A percentile compares a stretch with the other conserved stretches of the same genome.
Conservation (phyloP, 768 basidiomycete genomes). For the Lactarius psammicola region DNA sequence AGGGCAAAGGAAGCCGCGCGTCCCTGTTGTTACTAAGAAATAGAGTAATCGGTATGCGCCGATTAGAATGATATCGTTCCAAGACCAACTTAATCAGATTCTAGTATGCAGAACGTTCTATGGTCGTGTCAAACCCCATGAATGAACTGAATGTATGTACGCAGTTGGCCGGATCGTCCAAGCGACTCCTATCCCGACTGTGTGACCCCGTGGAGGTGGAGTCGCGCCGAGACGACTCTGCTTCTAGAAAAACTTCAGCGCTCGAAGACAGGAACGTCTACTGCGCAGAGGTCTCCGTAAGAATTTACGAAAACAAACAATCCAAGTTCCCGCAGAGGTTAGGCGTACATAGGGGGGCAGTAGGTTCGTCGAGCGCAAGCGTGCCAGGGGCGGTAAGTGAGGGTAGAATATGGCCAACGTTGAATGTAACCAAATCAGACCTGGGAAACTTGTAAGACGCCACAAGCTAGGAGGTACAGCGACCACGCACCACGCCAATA, state of each 20-base stretch:
- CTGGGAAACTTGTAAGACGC: background rate
- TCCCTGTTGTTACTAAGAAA: background rate
- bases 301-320: background rate
- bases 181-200: background rate
- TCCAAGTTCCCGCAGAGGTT: background rate
- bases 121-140: background rate
- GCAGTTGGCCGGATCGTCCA: background rate
- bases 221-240: background rate
- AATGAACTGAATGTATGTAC: background rate
- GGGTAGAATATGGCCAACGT: background rate
- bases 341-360: background rate
- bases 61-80: background rate
- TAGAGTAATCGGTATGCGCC: background rate
- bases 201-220: background rate
- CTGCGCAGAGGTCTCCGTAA: constrained; percentile 1
- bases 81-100: background rate
- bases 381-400: background rate
- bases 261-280: background rate
- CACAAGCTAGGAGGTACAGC: background rate
- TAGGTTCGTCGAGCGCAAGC: background rate
- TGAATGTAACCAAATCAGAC: background rate
- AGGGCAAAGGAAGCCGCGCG: background rate
- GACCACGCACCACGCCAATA: constrained; percentile 53
- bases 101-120: background rate
- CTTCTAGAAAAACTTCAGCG: constrained; percentile 11